Conservation (phyloP, 2,329 filamentous ascomycete genomes). For the Mariannaea elegans region DNA sequence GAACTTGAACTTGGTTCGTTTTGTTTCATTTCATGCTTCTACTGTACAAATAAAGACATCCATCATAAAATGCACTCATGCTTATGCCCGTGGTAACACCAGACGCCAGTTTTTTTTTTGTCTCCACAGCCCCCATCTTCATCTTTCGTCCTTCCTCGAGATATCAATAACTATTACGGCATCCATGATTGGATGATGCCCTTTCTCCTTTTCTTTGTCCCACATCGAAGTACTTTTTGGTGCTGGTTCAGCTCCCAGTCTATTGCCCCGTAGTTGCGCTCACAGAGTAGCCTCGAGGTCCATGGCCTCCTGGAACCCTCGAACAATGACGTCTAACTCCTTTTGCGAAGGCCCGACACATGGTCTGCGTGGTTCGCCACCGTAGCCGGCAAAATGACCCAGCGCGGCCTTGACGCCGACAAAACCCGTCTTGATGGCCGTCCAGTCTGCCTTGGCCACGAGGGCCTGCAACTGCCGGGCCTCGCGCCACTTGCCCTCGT, state of each 20-base stretch:
- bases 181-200: constrained; percentile 31
- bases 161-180: constrained; percentile 24
- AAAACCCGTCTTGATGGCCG: constrained; percentile 58
- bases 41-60: constrained; percentile 26
- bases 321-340: constrained; percentile 45
- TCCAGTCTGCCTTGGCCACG: constrained; percentile 57
- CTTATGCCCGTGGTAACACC: constrained; percentile 14
- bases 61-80: not conserved
- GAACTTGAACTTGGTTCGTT: not conserved
- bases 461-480: constrained; percentile 50
- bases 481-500: constrained; percentile 44
- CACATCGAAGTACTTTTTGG: constrained; percentile 6
- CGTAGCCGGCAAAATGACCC: constrained; percentile 50
- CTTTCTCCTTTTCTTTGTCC: constrained; percentile 11
- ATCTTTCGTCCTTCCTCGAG: constrained; percentile 3
- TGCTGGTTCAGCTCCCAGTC: not conserved
- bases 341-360: constrained; percentile 47
- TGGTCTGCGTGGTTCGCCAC: constrained; percentile 51
- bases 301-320: constrained; percentile 49
- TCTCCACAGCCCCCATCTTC: constrained; percentile 3
- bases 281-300: constrained; percentile 41
- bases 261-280: not conserved
- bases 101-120: constrained; percentile 1
- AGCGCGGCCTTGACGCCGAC: constrained; percentile 58
- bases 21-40: constrained; percentile 14